Base-by-base conservation (phyloP, 1,139 yeast species). In the Kodamaea fungicola region DNA sequence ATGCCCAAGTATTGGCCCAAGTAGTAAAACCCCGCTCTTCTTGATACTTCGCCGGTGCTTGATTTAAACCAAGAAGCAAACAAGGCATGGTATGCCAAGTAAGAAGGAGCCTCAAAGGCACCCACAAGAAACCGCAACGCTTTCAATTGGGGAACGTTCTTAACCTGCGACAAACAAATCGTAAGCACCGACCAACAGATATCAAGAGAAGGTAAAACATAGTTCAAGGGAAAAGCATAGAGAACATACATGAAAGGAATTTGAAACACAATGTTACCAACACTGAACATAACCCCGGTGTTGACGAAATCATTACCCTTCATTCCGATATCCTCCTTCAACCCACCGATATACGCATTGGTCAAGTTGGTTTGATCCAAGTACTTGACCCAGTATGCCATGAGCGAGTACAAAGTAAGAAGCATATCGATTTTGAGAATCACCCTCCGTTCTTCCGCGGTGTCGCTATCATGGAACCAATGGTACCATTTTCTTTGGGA, bases 341-440 rank as follows among this genome's bases (percentile, higher is more conserved):
- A 67, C 8, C 83, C 81, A 12, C 83, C 74, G 33, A 82, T 80
- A 53, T 83, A 83, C n/a, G 89, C 88, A 52, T 78, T 80, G 39
- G 77, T 75, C 36, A 78, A 62, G 50, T 75, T 76, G 33, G 79
- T 67, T 41, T 74, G 74, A 54, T 83, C 90, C 36, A 83, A 62
- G 40, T 79, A 79, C 52, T 83, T 83, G 35, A 80, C 81, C 84
- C 87, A 83, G 56, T 80, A 82, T 13, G 81, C 77, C 61, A 79
- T 61, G 48, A 81, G 65, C 25, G 83, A 71, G 54, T 78, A 83
- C 30, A 78, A 59, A 3, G 83, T 74, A 44, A 83, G 64, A 31
- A 80, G 51, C 8, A 81, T 40, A 51, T 84, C 94, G 35, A 83
- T 58, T 53, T 84, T 84, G 54, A 74, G 57, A 34, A 84, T 64